Base-by-base conservation (phyloP, 192 early-diverging fungal species). In the Chytriomyces confervae region DNA sequence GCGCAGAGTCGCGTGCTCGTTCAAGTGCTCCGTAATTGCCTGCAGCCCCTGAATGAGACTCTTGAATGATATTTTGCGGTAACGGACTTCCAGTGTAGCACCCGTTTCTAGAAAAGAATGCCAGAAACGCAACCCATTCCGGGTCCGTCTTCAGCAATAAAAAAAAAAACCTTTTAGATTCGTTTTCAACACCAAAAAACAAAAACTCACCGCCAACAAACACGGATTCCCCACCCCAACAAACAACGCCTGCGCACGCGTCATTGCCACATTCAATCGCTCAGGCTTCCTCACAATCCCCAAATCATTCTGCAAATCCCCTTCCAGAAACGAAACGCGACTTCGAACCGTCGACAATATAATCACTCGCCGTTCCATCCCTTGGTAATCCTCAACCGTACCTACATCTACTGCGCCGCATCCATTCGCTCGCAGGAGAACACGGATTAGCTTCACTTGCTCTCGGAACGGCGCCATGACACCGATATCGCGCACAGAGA, bases 401-500 rank as follows among this genome's bases (percentile, higher is more conserved):
- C 82, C 84, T n/a, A 86, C 84, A 65, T 78, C 61, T 18, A 85
- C 67, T 4, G 75, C 68, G 5, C 81, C 80, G 29, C 80, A 73
- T 18, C 79, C 76, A n/a, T 70, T 66, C 2, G 76, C 63, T 49
- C 84, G 68, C 43, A 88, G 78, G 8, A 84, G 27, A 45, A 69
- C 77, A 20, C 86, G 81, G 61, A 89, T 61, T 23, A 62, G 45
- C 68, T 82, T 81, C 62, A 89, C 87, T 70, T 89, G 88, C 63
- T 88, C 85, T 2, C 87, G 80, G 76, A 87, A 89, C 3, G 89
- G 86, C 0, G 86, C 74, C 46, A 90, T 89, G 11, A 90, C 81
- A 50, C 87, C 89, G 83, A 90, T 80, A 44, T 88, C 84, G 7
- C 71, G 72, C n/a, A 76, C 44, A 16, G 62, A 69, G 43, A 89